Percentiles rank a stretch among this genome's conserved stretches.
Evolutionary conservation across 2,329 filamentous ascomycete species (phyloP).

Genomic region (Venturia pyrina): DNA sequence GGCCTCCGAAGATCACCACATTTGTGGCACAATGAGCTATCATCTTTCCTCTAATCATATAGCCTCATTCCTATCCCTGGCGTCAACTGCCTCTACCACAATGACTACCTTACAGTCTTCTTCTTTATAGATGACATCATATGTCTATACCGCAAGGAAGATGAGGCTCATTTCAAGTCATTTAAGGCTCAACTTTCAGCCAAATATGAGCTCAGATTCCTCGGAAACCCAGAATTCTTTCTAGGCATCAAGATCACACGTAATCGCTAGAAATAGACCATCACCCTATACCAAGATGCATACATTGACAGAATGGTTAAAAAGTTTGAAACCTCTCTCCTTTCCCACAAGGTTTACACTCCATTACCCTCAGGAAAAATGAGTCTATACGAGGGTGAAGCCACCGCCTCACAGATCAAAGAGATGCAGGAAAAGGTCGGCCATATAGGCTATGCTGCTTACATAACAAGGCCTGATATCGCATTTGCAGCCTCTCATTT

Average conservation of each 20-base stretch:
- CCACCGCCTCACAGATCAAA: not conserved
- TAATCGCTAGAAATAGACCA: not conserved
- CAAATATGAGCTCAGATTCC: not conserved
- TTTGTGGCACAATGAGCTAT: not conserved
- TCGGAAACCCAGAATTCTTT: not conserved
- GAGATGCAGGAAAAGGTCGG: too few species aligned
- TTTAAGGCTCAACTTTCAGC: not conserved
- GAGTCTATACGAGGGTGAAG: not conserved
- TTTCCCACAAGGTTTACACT: not conserved
- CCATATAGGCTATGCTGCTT: not conserved
- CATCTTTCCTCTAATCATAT: not conserved
- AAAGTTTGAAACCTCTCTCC: not conserved
- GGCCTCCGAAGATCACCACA: too few species aligned
- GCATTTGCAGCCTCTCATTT: not conserved
- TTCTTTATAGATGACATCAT: not conserved
- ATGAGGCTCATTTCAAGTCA: not conserved
- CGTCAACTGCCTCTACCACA: not conserved
- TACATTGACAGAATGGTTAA: too few species aligned
- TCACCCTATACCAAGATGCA: too few species aligned
- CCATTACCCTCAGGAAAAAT: not conserved
- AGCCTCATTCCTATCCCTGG: not conserved
- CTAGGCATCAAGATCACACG: not conserved
- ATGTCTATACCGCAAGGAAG: not conserved
- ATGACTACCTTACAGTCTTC: not conserved
- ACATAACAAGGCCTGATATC: not conserved